These are phyloP conservation scores for Nannochloropsis oceanica DNA, from an alignment of 108 stramenopile species.

Conservation along the genomic window DNA sequence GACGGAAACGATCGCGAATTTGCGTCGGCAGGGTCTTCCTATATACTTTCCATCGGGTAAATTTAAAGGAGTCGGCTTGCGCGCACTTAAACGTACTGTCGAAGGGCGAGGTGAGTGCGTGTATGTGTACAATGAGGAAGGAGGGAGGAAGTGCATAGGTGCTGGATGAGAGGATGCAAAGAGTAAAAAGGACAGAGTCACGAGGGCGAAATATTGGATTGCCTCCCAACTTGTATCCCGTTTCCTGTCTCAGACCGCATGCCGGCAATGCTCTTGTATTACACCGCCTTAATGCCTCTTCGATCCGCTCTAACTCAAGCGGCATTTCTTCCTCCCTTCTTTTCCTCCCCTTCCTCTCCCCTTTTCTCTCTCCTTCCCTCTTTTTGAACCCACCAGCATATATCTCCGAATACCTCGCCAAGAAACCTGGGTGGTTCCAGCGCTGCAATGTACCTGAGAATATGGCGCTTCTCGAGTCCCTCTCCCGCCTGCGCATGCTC, in stretches of 20 bases:
- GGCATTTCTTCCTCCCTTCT: neutral
- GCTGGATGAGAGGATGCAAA: too few species aligned
- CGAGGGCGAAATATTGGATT: too few species aligned
- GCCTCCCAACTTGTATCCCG: too few species aligned
- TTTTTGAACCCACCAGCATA: neutral
- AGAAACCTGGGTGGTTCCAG: neutral
- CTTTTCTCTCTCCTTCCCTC: neutral
- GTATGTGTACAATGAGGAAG: too few species aligned
- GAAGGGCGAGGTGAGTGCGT: neutral
- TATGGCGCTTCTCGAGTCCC: neutral
- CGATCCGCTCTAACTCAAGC: too few species aligned
- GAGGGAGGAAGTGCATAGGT: too few species aligned
- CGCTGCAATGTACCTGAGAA: neutral
- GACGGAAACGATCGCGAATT: neutral
- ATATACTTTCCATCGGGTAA: neutral
- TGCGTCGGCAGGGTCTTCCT: neutral
- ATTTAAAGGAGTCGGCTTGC: neutral
- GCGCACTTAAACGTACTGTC: neutral
- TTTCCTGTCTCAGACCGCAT: too few species aligned
- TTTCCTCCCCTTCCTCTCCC: neutral
- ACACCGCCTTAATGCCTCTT: too few species aligned
- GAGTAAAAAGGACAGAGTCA: too few species aligned
- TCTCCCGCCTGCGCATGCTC: neutral
- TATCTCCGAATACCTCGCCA: neutral
- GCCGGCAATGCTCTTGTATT: too few species aligned